Base-by-base conservation (phyloP, 2,329 filamentous ascomycete genomes). In the Fonsecaea monophora region DNA sequence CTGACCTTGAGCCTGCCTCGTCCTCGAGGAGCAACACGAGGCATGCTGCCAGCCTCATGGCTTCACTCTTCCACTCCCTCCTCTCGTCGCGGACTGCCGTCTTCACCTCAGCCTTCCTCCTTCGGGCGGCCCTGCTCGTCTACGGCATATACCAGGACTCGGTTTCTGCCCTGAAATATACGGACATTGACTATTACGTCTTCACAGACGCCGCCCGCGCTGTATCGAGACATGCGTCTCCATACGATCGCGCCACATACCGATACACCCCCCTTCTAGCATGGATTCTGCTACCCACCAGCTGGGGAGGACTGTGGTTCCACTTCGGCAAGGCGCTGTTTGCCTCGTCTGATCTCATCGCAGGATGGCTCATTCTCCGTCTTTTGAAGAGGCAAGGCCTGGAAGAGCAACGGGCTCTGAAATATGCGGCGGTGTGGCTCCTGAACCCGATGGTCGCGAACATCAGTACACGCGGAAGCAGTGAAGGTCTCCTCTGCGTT, bases 371-470 rank as follows among this genome's bases (percentile, higher is more conserved):
- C 59, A 89, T 95, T 65, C 82, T 86, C 45, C 78, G 82, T 34
- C 82, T 89, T 10, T 76, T 90, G 53, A 77, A 78, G 15, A 77
- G 72, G 8, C 77, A 78, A 40, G 78, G 80, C 42, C 85, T 89
- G 82, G 73, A 78, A 1, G 74, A 77, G 7, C 79, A 82, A 21
- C 78, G 82, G 1, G 92, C 92, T 1, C 82, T 94, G 68, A 88
- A 86, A 68, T 97, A 92, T 74, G 90, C 94, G 0, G 88, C 89
- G 71, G 90, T 97, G 45, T 99, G 95, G 95, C 81, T 98, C 68
- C 85, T 97, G 75, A 99, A 99, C 75, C 95, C 95, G 0, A 98
- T 99, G 94, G 95, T 98, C 9, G 95, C 95, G 0, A 92, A 93
- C 42, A 99, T 99, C 74, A 97, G 92, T 79, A 98, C 95, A 12